Evolutionary conservation across 225 moss, liverwort and hornwort genomes (phyloP).

Genomic region (Neckera pumila): DNA sequence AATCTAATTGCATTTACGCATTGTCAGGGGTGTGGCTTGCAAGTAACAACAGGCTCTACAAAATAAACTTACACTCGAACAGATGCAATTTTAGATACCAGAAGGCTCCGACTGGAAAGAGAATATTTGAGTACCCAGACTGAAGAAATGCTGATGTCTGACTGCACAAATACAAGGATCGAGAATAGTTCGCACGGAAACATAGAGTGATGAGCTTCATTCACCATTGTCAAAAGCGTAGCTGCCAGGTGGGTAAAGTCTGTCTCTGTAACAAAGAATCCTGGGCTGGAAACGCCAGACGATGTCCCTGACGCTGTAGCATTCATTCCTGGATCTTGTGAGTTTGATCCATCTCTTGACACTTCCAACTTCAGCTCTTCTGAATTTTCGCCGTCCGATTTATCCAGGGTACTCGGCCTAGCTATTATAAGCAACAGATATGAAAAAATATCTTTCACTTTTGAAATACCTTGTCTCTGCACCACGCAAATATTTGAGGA

Average conservation of each 20-base stretch:
- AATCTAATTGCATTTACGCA: neutral
- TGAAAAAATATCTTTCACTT: constrained; percentile 11
- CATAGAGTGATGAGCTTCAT: neutral
- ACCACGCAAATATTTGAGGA: neutral
- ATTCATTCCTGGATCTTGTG: neutral
- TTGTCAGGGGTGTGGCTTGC: neutral
- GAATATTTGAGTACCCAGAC: neutral
- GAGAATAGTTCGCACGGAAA: neutral
- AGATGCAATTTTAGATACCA: neutral
- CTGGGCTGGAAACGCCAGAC: neutral
- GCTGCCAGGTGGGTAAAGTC: constrained; percentile 32
- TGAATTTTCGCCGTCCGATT: neutral
- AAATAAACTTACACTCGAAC: neutral
- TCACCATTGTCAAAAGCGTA: constrained; percentile 35
- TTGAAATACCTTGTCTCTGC: constrained; percentile 23
- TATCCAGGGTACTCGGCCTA: neutral
- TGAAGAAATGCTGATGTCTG: neutral
- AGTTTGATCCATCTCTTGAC: neutral
- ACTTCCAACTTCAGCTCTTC: constrained; percentile 5
- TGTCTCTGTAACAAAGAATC: constrained; percentile 24
- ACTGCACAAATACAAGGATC: neutral
- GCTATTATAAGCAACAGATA: constrained; percentile 27
- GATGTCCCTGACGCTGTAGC: neutral
- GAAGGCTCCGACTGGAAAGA: neutral
- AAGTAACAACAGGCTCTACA: neutral